These are phyloP conservation scores for Chlorella vulgaris DNA, from an alignment of 139 green algal species.

Conservation along the genomic window DNA sequence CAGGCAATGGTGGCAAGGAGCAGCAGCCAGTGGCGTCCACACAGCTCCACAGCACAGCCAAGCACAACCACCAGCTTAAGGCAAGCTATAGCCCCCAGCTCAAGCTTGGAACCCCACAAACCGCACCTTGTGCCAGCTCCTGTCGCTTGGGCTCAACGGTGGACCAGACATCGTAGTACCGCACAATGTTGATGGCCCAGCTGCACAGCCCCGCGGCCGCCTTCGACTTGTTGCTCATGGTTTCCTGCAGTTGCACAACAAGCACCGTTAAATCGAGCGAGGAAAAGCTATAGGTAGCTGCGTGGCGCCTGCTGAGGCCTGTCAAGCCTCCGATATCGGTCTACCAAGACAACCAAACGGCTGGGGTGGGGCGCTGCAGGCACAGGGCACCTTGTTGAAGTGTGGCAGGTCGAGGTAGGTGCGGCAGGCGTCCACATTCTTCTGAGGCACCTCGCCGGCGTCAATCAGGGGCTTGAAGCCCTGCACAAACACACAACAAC, in stretches of 20 bases:
- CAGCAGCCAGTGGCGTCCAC: neutral
- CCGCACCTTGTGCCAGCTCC: slow-evolving; percentile 65
- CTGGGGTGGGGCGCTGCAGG: too few species aligned
- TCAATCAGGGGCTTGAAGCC: slow-evolving; percentile 90
- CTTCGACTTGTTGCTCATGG: slow-evolving; percentile 86
- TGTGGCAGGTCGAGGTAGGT: slow-evolving; percentile 85
- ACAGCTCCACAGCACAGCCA: neutral
- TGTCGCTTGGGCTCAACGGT: slow-evolving; percentile 81
- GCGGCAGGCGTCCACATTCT: slow-evolving; percentile 78
- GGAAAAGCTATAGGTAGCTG: too few species aligned
- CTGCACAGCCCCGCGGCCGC: slow-evolving; percentile 89
- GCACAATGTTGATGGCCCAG: slow-evolving; percentile 91
- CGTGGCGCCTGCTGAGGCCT: too few species aligned
- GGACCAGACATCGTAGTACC: slow-evolving; percentile 87
- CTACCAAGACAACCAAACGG: too few species aligned
- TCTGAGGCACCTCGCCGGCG: slow-evolving; percentile 71
- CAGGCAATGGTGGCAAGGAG: too few species aligned
- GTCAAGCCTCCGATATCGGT: too few species aligned
- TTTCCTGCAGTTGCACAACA: slow-evolving; percentile 40
- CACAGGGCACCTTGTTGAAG: slow-evolving; percentile 76
- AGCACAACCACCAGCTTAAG: neutral
- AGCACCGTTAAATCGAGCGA: slow-evolving; percentile 37
- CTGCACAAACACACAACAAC: neutral
- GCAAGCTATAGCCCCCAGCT: neutral
- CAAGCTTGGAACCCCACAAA: too few species aligned